A percentile compares a stretch with the other conserved stretches of the same genome.
Evolutionary conservation across 1,284 basidiomycete species (phyloP).

Genomic region (Volvariella volvacea): DNA sequence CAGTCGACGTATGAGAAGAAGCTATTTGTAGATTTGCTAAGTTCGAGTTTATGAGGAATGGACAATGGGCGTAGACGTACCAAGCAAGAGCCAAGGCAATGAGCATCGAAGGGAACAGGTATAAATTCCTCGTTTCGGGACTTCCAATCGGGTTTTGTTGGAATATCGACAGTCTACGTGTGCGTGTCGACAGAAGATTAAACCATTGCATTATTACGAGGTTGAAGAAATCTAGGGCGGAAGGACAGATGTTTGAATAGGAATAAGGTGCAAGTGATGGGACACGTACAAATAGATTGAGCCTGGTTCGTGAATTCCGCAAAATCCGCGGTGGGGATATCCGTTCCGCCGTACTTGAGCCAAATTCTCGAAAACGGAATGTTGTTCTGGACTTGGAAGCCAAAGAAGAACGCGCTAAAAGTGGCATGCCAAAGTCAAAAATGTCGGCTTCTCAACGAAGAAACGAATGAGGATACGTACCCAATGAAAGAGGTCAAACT

Average conservation of each 20-base stretch:
- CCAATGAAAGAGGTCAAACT: slow-evolving; percentile 15
- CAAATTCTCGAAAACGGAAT: slow-evolving; percentile 41
- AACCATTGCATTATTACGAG: slow-evolving; percentile 68
- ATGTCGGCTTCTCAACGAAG: not conserved
- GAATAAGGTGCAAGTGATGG: slow-evolving; percentile 18
- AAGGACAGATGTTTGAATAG: slow-evolving; percentile 11
- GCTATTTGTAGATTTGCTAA: slow-evolving; percentile 10
- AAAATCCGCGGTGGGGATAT: slow-evolving; percentile 13
- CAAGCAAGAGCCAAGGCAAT: slow-evolving; percentile 32
- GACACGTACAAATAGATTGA: slow-evolving; percentile 13
- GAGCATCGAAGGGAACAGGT: slow-evolving; percentile 34
- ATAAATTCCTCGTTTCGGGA: slow-evolving; percentile 24
- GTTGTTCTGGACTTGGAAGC: slow-evolving; percentile 28
- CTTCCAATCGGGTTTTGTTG: slow-evolving; percentile 16
- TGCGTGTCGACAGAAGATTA: slow-evolving; percentile 19
- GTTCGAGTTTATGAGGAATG: slow-evolving; percentile 20
- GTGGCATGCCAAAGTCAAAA: slow-evolving; percentile 2
- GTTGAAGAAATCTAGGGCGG: slow-evolving; percentile 41
- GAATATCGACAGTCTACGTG: slow-evolving; percentile 18
- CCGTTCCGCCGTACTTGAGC: slow-evolving; percentile 37
- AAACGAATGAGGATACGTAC: slow-evolving; percentile 25
- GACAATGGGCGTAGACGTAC: not conserved
- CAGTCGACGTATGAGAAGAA: slow-evolving; percentile 52
- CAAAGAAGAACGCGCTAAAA: slow-evolving; percentile 9
- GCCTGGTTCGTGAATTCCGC: slow-evolving; percentile 17